Base-by-base conservation (phyloP, 2,329 filamentous ascomycete species). In the Capronia epimyces region DNA sequence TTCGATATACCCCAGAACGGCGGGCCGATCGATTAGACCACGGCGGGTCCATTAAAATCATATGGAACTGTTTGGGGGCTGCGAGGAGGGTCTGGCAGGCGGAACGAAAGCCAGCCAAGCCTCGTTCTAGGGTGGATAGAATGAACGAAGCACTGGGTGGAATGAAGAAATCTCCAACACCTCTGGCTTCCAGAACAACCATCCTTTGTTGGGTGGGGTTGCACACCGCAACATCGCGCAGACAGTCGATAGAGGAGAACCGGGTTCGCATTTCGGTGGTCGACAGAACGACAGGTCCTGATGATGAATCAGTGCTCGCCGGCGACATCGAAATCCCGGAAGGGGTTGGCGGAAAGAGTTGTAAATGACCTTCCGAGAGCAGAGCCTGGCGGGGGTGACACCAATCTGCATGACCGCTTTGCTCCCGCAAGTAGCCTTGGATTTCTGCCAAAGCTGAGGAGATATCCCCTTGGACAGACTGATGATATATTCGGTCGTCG, bases 11-110 rank as follows among this genome's bases (percentile, higher is more conserved):
- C 16, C 65, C 62, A 31, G 75, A 75, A 27, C 78, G 72, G 41
- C 74, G 74, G 18, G 77, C 81, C 9, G 80, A 83, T 20, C 74
- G 69, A 58, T 82, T 84, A 16, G 79, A 74, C 81, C 81, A 84
- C 1, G 81, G 81, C 3, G 81, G 81, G 60, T 84, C 81, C 32
- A 83, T 68, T 2, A 84, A 63, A 34, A 84, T 73, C 20, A 83
- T 65, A 59, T 82, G 72, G 63, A 84, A 83, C 1, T 60, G 51
- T 1, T 68, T 58, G 3, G 57, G 53, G 16, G 49, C 25, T 1
- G 34, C 43, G 16, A 41, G 49, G 13, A 54, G 39, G 10, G 43
- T 24, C 34, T 53, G 43, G 29, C 55, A 46, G 22, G 59, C 60
- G 16, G 66, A 58, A 12, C 64, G 62, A 8, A 74, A 59, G 18